Evolutionary conservation across 352 stramenopile species (phyloP).

Genomic region (Pythium myriotylum): DNA sequence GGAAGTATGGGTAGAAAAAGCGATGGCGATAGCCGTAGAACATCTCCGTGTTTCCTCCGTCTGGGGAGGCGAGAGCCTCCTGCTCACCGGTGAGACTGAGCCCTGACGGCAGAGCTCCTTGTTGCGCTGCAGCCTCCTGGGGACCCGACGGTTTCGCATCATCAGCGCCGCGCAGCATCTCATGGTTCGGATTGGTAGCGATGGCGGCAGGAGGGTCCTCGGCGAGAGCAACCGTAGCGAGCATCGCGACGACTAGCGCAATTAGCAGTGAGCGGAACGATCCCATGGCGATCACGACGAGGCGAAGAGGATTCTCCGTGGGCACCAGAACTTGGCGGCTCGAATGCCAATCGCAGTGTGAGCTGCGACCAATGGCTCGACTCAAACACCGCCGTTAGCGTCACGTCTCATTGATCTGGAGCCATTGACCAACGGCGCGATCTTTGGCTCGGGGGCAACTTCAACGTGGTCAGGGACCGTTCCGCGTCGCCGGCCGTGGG

Average conservation of each 20-base stretch:
- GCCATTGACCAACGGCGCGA: slow-evolving; percentile 1
- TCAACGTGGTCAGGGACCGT: slow-evolving; percentile 1
- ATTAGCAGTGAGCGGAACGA: slow-evolving; percentile 15
- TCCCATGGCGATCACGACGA: slow-evolving; percentile 4
- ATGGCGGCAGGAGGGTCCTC: slow-evolving; percentile 19
- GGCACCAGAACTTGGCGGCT: background rate
- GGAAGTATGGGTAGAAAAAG: slow-evolving; percentile 36
- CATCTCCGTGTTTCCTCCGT: slow-evolving; percentile 15
- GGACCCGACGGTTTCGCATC: slow-evolving; percentile 22
- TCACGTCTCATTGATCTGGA: background rate
- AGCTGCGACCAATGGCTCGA: background rate
- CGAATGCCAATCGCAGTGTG: slow-evolving; percentile 12
- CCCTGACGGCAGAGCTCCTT: background rate
- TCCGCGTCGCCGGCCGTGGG: background rate
- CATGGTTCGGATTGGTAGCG: slow-evolving; percentile 20
- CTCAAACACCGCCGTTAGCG: background rate
- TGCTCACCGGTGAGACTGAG: slow-evolving; percentile 23
- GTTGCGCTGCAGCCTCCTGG: background rate
- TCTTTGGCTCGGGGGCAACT: background rate
- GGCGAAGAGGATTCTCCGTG: background rate
- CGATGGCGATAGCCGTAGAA: slow-evolving; percentile 31
- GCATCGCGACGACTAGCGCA: slow-evolving; percentile 3
- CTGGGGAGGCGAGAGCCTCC: slow-evolving; percentile 11
- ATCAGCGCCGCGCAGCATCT: slow-evolving; percentile 21
- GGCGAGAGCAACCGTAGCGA: slow-evolving; percentile 4